Evolutionary conservation across 306 rosid genomes (phyloP).

Genomic region (Lathyrus aphaca): DNA sequence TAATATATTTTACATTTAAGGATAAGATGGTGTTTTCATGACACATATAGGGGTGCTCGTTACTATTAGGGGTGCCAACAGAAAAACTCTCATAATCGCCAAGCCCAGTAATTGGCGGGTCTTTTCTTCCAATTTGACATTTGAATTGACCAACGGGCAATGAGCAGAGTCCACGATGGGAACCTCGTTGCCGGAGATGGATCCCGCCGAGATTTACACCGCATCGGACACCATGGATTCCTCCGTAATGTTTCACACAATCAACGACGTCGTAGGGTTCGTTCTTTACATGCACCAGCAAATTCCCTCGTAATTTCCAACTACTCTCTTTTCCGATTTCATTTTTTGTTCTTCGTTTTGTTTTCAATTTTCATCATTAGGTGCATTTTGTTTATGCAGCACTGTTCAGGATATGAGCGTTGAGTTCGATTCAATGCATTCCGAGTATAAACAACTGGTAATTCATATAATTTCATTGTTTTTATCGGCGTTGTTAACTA

Average conservation of each 20-base stretch:
- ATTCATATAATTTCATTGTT: not conserved
- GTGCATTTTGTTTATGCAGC: slow-evolving; percentile 42
- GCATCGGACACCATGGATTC: slow-evolving; percentile 51
- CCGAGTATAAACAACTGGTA: slow-evolving; percentile 65
- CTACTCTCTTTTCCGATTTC: not conserved
- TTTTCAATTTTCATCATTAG: not conserved
- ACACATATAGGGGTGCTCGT: too few relatives aligned
- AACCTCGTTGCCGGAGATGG: slow-evolving; percentile 38
- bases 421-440: slow-evolving; percentile 62
- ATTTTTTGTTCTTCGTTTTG: not conserved
- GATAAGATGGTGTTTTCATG: too few relatives aligned
- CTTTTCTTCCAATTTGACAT: not conserved
- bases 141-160: slow-evolving; percentile 27
- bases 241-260: slow-evolving; percentile 63
- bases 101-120: slow-evolving; percentile 33
- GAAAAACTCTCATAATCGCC: not conserved
- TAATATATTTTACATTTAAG: too few relatives aligned
- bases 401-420: slow-evolving; percentile 70
- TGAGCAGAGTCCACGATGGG: slow-evolving; percentile 26
- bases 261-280: slow-evolving; percentile 70
- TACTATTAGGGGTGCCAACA: too few relatives aligned
- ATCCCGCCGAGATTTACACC: slow-evolving; percentile 50
- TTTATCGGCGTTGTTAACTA: not conserved
- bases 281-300: slow-evolving; percentile 91
- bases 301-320: slow-evolving; percentile 73